These are phyloP conservation scores for Aphanomyces euteiches DNA, from an alignment of 352 stramenopile genomes.

Conservation along the genomic window DNA sequence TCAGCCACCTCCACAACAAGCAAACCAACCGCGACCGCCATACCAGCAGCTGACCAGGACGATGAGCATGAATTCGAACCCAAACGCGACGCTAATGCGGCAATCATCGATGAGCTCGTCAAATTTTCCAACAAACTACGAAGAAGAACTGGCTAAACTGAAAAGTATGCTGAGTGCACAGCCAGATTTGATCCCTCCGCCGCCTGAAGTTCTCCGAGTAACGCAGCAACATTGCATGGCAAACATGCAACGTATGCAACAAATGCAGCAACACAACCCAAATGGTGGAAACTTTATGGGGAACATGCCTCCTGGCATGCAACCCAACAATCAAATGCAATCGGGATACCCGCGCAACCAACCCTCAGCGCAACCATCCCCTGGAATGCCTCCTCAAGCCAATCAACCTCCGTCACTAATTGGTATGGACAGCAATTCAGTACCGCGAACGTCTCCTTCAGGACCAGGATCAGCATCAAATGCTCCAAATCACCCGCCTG, in stretches of 20 bases:
- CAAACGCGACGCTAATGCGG: conserved; percentile 59
- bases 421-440: background rate
- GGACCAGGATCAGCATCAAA: too few species aligned
- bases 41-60: conserved; percentile 39
- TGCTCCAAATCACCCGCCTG: too few species aligned
- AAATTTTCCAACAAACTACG: conserved; percentile 53
- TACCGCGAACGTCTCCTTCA: too few species aligned
- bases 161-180: conserved; percentile 89
- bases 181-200: conserved; percentile 77
- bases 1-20: conserved; percentile 33
- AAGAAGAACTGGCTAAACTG: conserved; percentile 82
- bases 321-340: background rate
- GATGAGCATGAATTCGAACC: conserved; percentile 43
- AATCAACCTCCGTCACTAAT: background rate
- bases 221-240: conserved; percentile 50
- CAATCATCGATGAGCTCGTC: conserved; percentile 31
- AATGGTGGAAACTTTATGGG: background rate
- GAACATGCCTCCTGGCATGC: conserved; percentile 18
- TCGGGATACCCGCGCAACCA: background rate
- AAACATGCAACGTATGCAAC: conserved; percentile 57
- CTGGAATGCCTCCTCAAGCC: background rate
- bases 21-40: conserved; percentile 37
- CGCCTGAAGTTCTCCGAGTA: conserved; percentile 82
- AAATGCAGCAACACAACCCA: conserved; percentile 32
- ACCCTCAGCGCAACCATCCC: background rate